phyloP scores from a whole-genome alignment of 345 rosid genomes.

The Raphanus sativus region DNA sequence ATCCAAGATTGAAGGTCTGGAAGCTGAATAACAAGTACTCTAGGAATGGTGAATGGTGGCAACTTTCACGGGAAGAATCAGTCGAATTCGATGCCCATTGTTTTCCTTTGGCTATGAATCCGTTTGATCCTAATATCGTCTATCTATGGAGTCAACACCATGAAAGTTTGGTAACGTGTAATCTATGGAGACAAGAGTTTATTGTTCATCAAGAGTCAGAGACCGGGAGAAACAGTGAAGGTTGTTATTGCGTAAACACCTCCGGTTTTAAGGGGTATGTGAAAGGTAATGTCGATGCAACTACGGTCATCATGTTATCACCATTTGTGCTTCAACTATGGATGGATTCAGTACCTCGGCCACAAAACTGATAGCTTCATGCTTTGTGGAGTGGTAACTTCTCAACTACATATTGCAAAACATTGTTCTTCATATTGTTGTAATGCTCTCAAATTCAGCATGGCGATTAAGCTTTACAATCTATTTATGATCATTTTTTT shows the following conservation, averaged over 20 bases:
- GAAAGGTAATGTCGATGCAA: neutral
- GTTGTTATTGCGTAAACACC: neutral
- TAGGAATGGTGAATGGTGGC: neutral
- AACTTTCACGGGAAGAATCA: neutral
- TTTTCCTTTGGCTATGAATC: slow-evolving; percentile 16
- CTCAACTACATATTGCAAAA: neutral
- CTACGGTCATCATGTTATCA: neutral
- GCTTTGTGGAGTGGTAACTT: neutral
- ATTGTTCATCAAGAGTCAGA: neutral
- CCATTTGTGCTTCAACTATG: slow-evolving; percentile 11
- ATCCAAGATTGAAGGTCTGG: slow-evolving; percentile 1
- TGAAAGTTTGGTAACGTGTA: neutral
- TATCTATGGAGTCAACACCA: slow-evolving; percentile 2
- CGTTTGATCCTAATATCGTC: slow-evolving; percentile 7
- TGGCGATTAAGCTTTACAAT: neutral
- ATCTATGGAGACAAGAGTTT: neutral
- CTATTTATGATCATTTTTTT: neutral
- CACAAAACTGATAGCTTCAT: slow-evolving; percentile 3
- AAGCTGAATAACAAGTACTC: neutral
- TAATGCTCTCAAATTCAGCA: neutral
- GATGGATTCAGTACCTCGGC: slow-evolving; percentile 12
- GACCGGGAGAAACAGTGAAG: neutral
- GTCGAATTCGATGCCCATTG: neutral
- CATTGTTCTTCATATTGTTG: neutral
- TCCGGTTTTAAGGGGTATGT: neutral